Percentiles rank a stretch among this genome's conserved stretches.
These are phyloP conservation scores for Candida corydali DNA, from an alignment of 805 yeast genomes.

Conservation along the genomic window DNA sequence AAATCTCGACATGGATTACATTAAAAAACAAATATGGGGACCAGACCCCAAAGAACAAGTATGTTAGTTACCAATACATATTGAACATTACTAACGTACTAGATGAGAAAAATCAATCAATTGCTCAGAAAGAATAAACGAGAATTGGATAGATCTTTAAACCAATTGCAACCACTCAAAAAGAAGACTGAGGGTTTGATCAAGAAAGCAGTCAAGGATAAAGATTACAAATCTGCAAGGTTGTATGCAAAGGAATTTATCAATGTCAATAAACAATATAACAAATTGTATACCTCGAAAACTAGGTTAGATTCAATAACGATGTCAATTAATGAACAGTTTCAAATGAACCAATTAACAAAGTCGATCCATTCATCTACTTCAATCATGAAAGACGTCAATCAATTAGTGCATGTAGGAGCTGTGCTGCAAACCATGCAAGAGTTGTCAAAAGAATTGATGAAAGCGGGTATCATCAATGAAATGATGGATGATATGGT, in stretches of 20 bases:
- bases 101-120: slow-evolving; percentile 71
- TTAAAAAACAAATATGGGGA: slow-evolving; percentile 89
- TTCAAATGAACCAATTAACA: slow-evolving; percentile 77
- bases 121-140: slow-evolving; percentile 81
- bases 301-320: slow-evolving; percentile 83
- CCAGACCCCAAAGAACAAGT: slow-evolving; percentile 92
- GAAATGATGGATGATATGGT: slow-evolving; percentile 94
- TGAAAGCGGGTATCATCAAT: slow-evolving; percentile 80
- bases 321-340: slow-evolving; percentile 89
- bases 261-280: slow-evolving; percentile 67
- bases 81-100: slow-evolving; percentile 2
- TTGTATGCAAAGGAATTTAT: slow-evolving; percentile 80
- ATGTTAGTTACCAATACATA: slow-evolving; percentile 18
- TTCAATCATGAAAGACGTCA: slow-evolving; percentile 83
- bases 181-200: slow-evolving; percentile 76
- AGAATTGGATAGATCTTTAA: slow-evolving; percentile 75
- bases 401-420: slow-evolving; percentile 71
- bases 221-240: slow-evolving; percentile 71
- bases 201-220: slow-evolving; percentile 67
- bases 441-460: slow-evolving; percentile 79
- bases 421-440: slow-evolving; percentile 79
- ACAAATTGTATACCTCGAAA: slow-evolving; percentile 70
- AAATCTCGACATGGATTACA: slow-evolving; percentile 53
- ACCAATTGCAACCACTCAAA: slow-evolving; percentile 54
- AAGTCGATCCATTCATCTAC: slow-evolving; percentile 78